Evolutionary conservation across 2,329 filamentous ascomycete species (phyloP).

Genomic region (Aspergillus hiratsukae): DNA sequence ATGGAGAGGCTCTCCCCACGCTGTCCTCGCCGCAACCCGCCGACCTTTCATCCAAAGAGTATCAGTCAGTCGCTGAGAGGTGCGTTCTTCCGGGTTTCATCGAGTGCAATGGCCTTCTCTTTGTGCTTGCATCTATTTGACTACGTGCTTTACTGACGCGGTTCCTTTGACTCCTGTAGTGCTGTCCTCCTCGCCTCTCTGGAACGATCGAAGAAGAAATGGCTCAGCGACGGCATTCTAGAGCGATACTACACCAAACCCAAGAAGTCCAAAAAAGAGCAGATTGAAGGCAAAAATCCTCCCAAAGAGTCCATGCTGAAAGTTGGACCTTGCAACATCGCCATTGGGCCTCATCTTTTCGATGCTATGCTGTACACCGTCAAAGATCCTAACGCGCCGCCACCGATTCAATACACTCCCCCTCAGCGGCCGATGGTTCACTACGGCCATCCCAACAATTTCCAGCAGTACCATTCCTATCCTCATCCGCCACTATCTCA

Average conservation of each 20-base stretch:
- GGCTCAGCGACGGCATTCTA: conserved; percentile 52
- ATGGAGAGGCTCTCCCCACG: conserved; percentile 52
- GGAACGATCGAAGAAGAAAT: conserved; percentile 56
- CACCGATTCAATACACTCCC: conserved; percentile 35
- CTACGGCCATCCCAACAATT: conserved; percentile 38
- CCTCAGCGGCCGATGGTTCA: conserved; percentile 41
- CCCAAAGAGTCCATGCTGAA: conserved; percentile 51
- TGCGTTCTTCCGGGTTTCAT: conserved; percentile 13
- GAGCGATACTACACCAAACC: conserved; percentile 57
- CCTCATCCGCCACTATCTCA: conserved; percentile 22
- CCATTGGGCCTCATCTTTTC: conserved; percentile 61
- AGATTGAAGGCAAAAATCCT: conserved; percentile 44
- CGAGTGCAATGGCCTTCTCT: background rate
- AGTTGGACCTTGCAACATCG: conserved; percentile 55
- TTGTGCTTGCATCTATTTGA: background rate
- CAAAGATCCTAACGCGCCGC: conserved; percentile 44
- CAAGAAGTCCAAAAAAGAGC: conserved; percentile 51
- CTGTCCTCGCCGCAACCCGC: conserved; percentile 47
- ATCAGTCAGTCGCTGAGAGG: conserved; percentile 58
- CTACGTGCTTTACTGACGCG: background rate
- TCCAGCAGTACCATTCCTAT: conserved; percentile 41
- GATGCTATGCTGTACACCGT: conserved; percentile 55
- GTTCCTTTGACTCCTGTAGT: conserved; percentile 28
- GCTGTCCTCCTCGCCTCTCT: conserved; percentile 55
- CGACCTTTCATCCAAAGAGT: conserved; percentile 49